A percentile compares a stretch with the other conserved stretches of the same genome.
These are phyloP conservation scores for Caloboletus firmus DNA, from an alignment of 1,284 basidiomycete species.

Conservation along the genomic window DNA sequence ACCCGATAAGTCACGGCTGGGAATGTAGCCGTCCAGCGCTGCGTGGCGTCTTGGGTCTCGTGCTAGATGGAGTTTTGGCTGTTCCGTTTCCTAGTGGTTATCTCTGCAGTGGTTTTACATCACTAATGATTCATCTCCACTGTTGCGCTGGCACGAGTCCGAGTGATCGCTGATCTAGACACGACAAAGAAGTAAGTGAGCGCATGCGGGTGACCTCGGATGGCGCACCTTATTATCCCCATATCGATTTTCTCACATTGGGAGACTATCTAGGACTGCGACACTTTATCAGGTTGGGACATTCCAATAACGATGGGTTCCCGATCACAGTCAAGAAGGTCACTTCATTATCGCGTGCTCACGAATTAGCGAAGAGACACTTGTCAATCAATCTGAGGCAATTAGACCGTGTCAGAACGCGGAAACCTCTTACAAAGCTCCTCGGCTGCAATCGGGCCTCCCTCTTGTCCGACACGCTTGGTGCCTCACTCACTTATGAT, in stretches of 20 bases:
- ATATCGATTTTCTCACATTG: conserved; percentile 9
- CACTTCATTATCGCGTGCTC: neutral
- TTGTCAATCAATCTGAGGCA: neutral
- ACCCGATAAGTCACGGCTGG: neutral
- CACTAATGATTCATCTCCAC: neutral
- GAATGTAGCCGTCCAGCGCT: neutral
- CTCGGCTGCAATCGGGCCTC: neutral
- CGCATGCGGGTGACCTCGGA: neutral
- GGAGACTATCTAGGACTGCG: too few species aligned
- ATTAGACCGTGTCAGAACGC: too few species aligned
- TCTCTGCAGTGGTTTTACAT: neutral
- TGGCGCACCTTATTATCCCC: neutral
- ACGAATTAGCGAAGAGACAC: neutral
- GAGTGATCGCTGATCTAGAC: neutral
- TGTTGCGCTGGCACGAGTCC: neutral
- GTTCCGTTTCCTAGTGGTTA: neutral
- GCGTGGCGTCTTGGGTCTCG: neutral
- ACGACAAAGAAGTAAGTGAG: neutral
- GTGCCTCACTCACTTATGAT: neutral
- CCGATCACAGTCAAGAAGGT: neutral
- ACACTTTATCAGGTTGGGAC: too few species aligned
- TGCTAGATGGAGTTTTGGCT: neutral
- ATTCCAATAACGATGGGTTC: too few species aligned
- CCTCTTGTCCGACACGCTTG: neutral
- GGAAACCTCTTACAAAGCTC: neutral